Conservation (phyloP, 225 moss, liverwort and hornwort genomes). For the Neckera pumila region DNA sequence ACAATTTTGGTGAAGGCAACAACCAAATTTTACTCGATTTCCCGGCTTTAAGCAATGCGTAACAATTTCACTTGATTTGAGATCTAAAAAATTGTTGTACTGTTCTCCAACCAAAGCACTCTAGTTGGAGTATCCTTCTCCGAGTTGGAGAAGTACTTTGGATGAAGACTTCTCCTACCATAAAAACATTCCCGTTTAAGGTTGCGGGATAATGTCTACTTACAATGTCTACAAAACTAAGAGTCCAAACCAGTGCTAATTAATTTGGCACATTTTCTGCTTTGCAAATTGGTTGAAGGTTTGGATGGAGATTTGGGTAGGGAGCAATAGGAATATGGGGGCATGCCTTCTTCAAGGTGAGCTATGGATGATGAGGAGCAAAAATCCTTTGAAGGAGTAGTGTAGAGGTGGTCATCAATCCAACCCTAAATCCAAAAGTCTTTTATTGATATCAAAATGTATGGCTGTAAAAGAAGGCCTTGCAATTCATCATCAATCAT, state of each 20-base stretch:
- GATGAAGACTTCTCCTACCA: too few relatives aligned
- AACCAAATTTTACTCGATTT: too few relatives aligned
- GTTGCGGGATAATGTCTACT: too few relatives aligned
- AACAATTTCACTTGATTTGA: too few relatives aligned
- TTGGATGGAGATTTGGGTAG: accelerated
- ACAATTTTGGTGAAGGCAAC: neutral
- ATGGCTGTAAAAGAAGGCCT: accelerated
- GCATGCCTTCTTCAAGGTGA: neutral
- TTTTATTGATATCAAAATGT: neutral
- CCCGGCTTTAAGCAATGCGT: too few relatives aligned
- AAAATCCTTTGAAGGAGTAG: accelerated
- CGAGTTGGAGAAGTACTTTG: too few relatives aligned
- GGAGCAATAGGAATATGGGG: accelerated
- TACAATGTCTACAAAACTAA: too few relatives aligned
- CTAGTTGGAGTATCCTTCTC: neutral
- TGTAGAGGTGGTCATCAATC: neutral
- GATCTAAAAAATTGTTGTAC: too few relatives aligned
- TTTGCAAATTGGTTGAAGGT: neutral
- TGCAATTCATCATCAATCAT: neutral
- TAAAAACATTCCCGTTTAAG: too few relatives aligned
- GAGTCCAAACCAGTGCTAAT: too few relatives aligned
- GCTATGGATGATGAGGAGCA: neutral
- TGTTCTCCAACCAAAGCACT: neutral
- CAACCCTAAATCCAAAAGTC: too few relatives aligned
- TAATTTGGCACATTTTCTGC: neutral